Evolutionary conservation across 148 eudicot genomes (phyloP).

Genomic region (Suaeda aralocaspica): DNA sequence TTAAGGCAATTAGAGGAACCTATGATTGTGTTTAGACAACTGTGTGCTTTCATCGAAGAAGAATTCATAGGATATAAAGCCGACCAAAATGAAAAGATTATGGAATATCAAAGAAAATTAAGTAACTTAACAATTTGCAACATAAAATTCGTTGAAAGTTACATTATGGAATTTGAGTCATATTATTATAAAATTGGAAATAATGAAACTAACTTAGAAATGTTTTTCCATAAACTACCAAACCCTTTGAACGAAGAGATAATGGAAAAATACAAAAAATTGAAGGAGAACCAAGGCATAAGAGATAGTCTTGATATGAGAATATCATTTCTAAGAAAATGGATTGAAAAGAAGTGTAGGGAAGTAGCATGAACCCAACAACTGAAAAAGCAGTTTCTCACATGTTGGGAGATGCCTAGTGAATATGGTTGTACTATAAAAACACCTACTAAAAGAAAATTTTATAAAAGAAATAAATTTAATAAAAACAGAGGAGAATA

Average conservation of each 20-base stretch:
- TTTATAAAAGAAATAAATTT: background rate
- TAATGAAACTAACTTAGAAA: background rate
- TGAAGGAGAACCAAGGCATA: too few species aligned
- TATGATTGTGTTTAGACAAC: background rate
- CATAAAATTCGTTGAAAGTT: background rate
- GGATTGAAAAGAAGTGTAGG: background rate
- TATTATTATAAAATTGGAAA: background rate
- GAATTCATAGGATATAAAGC: background rate
- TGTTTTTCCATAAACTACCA: background rate
- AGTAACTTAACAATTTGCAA: background rate
- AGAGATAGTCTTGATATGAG: too few species aligned
- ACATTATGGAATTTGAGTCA: background rate
- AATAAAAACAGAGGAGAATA: background rate
- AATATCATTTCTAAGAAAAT: background rate
- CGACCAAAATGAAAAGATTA: background rate
- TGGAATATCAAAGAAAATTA: background rate
- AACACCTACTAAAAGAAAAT: background rate
- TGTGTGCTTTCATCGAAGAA: background rate
- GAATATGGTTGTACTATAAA: background rate
- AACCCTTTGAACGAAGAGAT: background rate
- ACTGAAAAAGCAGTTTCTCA: background rate
- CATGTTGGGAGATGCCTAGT: slow-evolving; percentile 1
- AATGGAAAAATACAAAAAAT: background rate
- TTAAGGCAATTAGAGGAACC: background rate
- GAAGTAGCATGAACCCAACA: background rate